These are phyloP conservation scores for Pseudogymnoascus sp. DNA, from an alignment of 2,329 filamentous ascomycete genomes.

Conservation along the genomic window DNA sequence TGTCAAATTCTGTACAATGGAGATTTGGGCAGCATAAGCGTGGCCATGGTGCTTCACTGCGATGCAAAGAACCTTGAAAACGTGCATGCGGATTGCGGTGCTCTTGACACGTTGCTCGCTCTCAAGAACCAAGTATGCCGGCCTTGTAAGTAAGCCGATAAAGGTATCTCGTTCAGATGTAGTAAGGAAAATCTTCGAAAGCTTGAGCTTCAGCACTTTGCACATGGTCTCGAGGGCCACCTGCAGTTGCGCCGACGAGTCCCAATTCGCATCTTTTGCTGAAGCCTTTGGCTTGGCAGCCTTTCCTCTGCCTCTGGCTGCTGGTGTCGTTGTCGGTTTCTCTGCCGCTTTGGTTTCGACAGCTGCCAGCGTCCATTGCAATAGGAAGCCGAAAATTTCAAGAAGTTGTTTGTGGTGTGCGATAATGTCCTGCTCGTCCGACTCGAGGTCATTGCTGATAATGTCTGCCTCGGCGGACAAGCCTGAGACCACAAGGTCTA, in stretches of 20 bases:
- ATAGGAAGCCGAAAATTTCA: conserved; percentile 86
- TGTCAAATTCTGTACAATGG: conserved; percentile 92
- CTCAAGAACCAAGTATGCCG: conserved; percentile 89
- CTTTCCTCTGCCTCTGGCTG: conserved; percentile 65
- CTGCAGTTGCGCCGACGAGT: conserved; percentile 81
- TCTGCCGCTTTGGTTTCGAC: conserved; percentile 91
- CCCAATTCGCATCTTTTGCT: conserved; percentile 73
- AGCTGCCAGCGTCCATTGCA: conserved; percentile 93
- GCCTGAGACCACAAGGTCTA: conserved; percentile 82
- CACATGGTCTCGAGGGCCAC: conserved; percentile 88
- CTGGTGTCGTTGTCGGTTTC: conserved; percentile 67
- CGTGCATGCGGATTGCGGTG: conserved; percentile 86
- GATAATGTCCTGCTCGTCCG: conserved; percentile 80
- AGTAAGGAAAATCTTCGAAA: conserved; percentile 88
- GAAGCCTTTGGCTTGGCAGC: conserved; percentile 69
- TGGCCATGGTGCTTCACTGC: conserved; percentile 97
- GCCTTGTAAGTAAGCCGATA: conserved; percentile 81
- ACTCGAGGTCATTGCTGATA: conserved; percentile 78
- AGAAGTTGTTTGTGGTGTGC: conserved; percentile 84
- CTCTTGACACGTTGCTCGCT: conserved; percentile 89
- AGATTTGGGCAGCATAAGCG: conserved; percentile 92
- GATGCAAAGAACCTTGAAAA: conserved; percentile 93
- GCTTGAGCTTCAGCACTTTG: conserved; percentile 87
- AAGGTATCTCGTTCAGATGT: conserved; percentile 96
- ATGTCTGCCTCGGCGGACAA: conserved; percentile 79